A percentile compares a stretch with the other conserved stretches of the same genome.
Evolutionary conservation across 1,139 yeast genomes (phyloP).

Genomic region (Kodamaea sp.): DNA sequence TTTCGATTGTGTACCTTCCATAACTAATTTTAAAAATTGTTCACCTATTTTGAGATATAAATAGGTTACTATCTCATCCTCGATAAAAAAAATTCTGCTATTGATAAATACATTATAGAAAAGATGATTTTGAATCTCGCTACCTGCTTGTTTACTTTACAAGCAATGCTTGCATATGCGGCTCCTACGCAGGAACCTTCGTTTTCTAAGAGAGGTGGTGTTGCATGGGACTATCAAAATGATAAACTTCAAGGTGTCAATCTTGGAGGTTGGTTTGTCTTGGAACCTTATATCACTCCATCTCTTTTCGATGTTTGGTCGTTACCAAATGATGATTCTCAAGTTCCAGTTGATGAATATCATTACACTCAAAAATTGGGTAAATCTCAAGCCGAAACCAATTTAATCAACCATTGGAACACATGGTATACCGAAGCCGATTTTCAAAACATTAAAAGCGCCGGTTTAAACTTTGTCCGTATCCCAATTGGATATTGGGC

Average conservation of each 20-base stretch:
- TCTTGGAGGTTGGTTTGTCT: constrained; percentile 89
- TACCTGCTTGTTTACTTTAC: constrained; percentile 3
- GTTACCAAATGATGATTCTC: constrained; percentile 26
- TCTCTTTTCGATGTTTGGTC: constrained; percentile 59
- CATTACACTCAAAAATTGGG: constrained; percentile 66
- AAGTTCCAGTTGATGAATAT: constrained; percentile 81
- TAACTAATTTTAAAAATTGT: too few species aligned
- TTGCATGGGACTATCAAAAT: constrained; percentile 44
- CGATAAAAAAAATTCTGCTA: too few species aligned
- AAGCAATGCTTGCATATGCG: constrained; percentile 5
- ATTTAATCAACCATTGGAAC: constrained; percentile 71
- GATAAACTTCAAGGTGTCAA: constrained; percentile 72
- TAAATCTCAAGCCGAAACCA: constrained; percentile 46
- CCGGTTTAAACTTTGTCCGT: constrained; percentile 82
- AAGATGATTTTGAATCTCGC: constrained; percentile 8
- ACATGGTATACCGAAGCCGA: constrained; percentile 77
- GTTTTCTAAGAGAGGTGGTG: constrained; percentile 13
- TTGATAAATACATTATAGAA: background rate
- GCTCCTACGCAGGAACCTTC: constrained; percentile 7
- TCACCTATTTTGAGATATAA: too few species aligned
- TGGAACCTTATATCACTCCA: constrained; percentile 84
- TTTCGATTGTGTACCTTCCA: too few species aligned
- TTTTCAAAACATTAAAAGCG: constrained; percentile 53
- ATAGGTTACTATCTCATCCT: too few species aligned
- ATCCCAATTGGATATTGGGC: constrained; percentile 99